Evolutionary conservation across 2,329 filamentous ascomycete species (phyloP).

Genomic region (Erysiphe neolycopersici): DNA sequence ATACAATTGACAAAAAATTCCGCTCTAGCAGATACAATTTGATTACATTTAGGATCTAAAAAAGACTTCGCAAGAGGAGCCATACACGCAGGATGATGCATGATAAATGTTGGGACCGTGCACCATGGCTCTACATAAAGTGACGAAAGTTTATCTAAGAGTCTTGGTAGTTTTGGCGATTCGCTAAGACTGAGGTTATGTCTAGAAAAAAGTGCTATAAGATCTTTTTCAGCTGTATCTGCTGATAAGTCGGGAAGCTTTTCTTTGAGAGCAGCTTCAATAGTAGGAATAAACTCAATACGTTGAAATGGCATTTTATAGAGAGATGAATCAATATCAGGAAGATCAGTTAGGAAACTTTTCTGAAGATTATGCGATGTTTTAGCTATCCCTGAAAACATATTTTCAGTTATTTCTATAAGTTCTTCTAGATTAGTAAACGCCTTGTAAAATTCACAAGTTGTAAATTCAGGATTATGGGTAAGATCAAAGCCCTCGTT

Average conservation of each 20-base stretch:
- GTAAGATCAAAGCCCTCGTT: slow-evolving; percentile 82
- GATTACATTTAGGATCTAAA: slow-evolving; percentile 39
- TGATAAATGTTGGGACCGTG: slow-evolving; percentile 53
- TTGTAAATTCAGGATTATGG: slow-evolving; percentile 94
- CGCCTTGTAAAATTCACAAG: slow-evolving; percentile 86
- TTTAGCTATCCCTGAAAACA: slow-evolving; percentile 33
- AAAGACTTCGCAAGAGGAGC: slow-evolving; percentile 81
- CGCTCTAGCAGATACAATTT: slow-evolving; percentile 53
- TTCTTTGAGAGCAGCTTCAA: slow-evolving; percentile 38
- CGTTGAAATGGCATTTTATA: slow-evolving; percentile 31
- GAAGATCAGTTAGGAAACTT: slow-evolving; percentile 20
- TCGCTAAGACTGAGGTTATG: slow-evolving; percentile 22
- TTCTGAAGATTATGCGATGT: slow-evolving; percentile 22
- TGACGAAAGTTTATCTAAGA: slow-evolving; percentile 60
- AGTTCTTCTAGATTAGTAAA: slow-evolving; percentile 53
- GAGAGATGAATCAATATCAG: slow-evolving; percentile 20
- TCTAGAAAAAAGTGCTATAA: slow-evolving; percentile 27
- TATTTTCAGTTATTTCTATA: slow-evolving; percentile 45
- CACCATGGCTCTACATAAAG: slow-evolving; percentile 58
- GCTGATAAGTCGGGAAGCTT: slow-evolving; percentile 16
- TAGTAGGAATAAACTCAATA: slow-evolving; percentile 57
- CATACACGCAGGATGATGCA: slow-evolving; percentile 69
- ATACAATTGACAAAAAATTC: slow-evolving; percentile 60
- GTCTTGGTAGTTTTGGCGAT: slow-evolving; percentile 31
- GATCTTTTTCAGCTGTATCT: slow-evolving; percentile 26